Evolutionary conservation across 768 basidiomycete genomes (phyloP), one percentile per base, ranked within the genome.

Genomic region (Russula olivacea): DNA sequence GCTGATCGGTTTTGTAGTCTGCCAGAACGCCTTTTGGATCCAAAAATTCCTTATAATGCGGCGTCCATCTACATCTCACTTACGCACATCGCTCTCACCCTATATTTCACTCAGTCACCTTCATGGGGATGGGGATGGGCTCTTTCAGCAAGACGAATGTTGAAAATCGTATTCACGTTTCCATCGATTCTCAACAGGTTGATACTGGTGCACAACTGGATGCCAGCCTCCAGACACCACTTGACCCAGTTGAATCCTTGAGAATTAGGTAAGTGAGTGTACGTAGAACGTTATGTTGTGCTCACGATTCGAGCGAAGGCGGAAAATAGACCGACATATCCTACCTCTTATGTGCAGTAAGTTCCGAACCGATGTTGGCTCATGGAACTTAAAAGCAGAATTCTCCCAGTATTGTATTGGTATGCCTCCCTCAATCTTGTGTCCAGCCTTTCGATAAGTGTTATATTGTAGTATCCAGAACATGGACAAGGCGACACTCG

Each of bases 281-380:
- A 21, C 19, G 10, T 9, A 2, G 14, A 25, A 9, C 40, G 32
- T 43, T 47, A n/a, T 15, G 8, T 21, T 19, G 19, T 30, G 23
- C 21, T 48, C 45, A 8, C 48, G 79, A 82, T 38, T 56, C 10
- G 1, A 51, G 28, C 8, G 9, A 61, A 65, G 65, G 64, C 77
- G 72, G 69, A 88, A 89, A 72, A 87, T 89, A 47, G 87, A 88
- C 72, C 72, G 74, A 63, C 81, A 87, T 71, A 82, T 89, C 32
- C 71, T 89, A 41, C 86, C 86, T 25, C 72, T 23, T 28, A 28
- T 28, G 28, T 28, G 28, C n/a, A n/a, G n/a, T n/a, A n/a, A n/a
- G n/a, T n/a, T n/a, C n/a, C n/a, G n/a, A n/a, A n/a, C n/a, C n/a
- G n/a, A n/a, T n/a, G n/a, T n/a, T n/a, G n/a, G n/a, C n/a, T n/a